These are phyloP conservation scores for Calonectria multiphialidica DNA, from an alignment of 2,329 filamentous ascomycete genomes.

Conservation along the genomic window DNA sequence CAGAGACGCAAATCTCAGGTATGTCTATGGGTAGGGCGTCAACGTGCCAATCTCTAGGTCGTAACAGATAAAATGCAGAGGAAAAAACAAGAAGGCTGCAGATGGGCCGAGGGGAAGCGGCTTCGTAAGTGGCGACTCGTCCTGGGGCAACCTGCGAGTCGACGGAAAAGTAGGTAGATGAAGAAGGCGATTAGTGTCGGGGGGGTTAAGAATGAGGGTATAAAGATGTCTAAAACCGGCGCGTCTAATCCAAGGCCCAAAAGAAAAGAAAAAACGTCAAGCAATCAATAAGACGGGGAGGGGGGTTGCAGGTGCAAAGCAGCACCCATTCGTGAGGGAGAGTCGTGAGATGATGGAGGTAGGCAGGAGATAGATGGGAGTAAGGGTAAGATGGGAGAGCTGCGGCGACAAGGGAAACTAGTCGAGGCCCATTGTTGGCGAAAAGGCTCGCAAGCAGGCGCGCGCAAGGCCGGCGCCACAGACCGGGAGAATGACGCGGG, in stretches of 20 bases:
- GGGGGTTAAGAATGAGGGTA: constrained; percentile 32
- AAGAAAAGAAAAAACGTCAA: constrained; percentile 39
- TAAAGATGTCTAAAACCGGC: constrained; percentile 53
- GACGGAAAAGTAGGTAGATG: constrained; percentile 30
- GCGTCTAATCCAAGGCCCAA: constrained; percentile 54
- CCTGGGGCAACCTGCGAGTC: constrained; percentile 36
- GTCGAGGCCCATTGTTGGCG: constrained; percentile 51
- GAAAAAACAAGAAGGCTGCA: constrained; percentile 29
- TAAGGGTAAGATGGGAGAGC: constrained; percentile 34
- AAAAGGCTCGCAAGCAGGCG: constrained; percentile 43
- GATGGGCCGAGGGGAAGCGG: constrained; percentile 29
- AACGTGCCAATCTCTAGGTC: constrained; percentile 45
- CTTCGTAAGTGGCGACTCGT: constrained; percentile 38
- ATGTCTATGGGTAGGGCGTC: constrained; percentile 45
- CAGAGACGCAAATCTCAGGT: constrained; percentile 42
- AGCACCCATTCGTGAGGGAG: constrained; percentile 44
- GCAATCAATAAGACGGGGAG: constrained; percentile 33
- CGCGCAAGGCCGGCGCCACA: constrained; percentile 41
- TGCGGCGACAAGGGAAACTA: constrained; percentile 43
- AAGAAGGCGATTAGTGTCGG: constrained; percentile 43
- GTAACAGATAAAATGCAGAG: constrained; percentile 37
- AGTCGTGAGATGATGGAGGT: constrained; percentile 26
- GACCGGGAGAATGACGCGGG: constrained; percentile 40
- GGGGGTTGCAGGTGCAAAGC: constrained; percentile 29
- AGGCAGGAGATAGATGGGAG: constrained; percentile 32